Conservation (phyloP, 305 asterid species). For the Fraxinus greggii region DNA sequence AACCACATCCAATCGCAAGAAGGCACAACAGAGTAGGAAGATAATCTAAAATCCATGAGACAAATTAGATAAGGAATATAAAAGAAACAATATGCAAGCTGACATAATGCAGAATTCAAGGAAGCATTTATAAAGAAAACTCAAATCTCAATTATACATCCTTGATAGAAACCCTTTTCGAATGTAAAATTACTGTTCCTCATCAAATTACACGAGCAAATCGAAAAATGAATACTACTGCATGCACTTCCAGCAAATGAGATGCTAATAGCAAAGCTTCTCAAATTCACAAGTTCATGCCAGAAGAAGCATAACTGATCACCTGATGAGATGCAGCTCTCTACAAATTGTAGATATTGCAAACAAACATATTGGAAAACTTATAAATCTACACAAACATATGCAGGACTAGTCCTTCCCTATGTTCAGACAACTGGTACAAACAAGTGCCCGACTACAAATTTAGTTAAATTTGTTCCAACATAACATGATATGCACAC, state of each 20-base stretch:
- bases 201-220: background rate
- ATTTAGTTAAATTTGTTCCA: background rate
- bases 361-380: background rate
- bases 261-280: background rate
- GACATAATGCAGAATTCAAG: background rate
- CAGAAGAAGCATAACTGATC: background rate
- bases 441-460: background rate
- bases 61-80: background rate
- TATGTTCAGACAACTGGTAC: background rate
- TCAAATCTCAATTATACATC: background rate
- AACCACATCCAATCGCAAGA: background rate
- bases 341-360: background rate
- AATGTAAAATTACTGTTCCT: background rate
- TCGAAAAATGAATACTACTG: background rate
- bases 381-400: background rate
- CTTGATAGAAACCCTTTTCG: background rate
- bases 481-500: background rate
- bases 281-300: background rate
- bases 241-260: background rate
- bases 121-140: background rate
- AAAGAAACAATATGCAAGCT: background rate
- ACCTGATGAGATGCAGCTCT: background rate
- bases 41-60: background rate
- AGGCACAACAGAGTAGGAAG: background rate
- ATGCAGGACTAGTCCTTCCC: background rate